Evolutionary conservation across 129 eudicot genomes (phyloP).

Genomic region (Apium graveolens): DNA sequence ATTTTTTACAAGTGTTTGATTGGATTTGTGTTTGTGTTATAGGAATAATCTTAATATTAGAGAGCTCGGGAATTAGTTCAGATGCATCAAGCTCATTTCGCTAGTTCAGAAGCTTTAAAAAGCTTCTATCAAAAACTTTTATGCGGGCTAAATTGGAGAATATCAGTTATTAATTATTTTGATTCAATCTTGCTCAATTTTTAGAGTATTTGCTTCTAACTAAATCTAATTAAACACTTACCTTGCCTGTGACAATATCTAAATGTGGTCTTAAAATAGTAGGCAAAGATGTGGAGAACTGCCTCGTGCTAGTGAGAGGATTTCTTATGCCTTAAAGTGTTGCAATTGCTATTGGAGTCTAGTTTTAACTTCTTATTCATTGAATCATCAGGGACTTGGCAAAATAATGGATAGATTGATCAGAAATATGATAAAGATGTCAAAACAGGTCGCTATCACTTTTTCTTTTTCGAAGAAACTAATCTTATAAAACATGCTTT

Average conservation of each 20-base stretch:
- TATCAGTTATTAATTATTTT: background rate
- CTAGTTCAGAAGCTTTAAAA: too few relatives aligned
- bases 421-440: conserved; percentile 11
- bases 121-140: background rate
- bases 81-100: too few relatives aligned
- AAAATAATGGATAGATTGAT: conserved; percentile 1
- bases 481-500: background rate
- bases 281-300: background rate
- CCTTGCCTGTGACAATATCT: conserved; percentile 6
- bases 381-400: conserved; percentile 7
- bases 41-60: too few relatives aligned
- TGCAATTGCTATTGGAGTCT: background rate
- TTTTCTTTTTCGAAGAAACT: background rate
- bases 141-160: conserved; percentile 3
- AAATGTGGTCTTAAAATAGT: conserved; percentile 1
- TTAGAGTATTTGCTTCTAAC: background rate
- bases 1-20: too few relatives aligned
- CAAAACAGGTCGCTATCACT: background rate
- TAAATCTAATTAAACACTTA: background rate
- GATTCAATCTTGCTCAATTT: background rate
- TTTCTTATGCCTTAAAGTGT: background rate
- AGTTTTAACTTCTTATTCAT: background rate
- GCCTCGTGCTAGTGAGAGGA: conserved; percentile 3
- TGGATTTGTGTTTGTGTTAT: too few relatives aligned
- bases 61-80: too few relatives aligned